Evolutionary conservation across 1,284 basidiomycete species (phyloP), one percentile per base, ranked within the genome.

Genomic region (Moesziomyces aphidis): DNA sequence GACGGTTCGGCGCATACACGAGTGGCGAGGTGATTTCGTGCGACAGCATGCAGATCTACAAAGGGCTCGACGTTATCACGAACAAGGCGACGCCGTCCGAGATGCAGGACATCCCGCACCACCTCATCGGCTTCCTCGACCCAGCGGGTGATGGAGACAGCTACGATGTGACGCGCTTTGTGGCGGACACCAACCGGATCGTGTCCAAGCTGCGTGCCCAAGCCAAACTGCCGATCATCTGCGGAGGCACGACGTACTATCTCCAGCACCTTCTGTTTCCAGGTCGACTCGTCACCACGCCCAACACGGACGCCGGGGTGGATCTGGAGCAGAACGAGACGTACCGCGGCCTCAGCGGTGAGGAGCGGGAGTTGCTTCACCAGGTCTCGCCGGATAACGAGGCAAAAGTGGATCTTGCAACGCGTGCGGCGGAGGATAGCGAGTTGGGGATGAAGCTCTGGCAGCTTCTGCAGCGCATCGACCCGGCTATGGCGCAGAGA

Each of bases 21-120:
- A 49, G 50, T 0, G 85, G 76, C 0, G 84, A 91, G 79, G 89
- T 98, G 74, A 91, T 99, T 82, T 97, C 97, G 78, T 93, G 95
- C 10, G 97, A 99, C 86, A 91, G 96, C 11, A 99, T 99, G 95
- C 97, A 99, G 86, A 91, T 95, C 17, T 99, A 99, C 85, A 87
- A 88, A n/a, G 95, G 96, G 0, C 88, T 99, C 79, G 93, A 98
- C 84, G 88, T 97, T 56, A 92, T 98, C 79, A 99, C 97, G 22
- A 99, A 99, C 86, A 99, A 99, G 86, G 89, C 95, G 10, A 90
- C 93, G 0, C 72, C 86, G 17, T 86, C 88, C 31, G 95, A 99
- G 85, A 91, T 89, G 85, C 87, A 89, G 47, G 94, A 92, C 0
- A 87, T 99, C 19, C 90, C 91, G 46, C 97, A 99, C 86, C 90